Base-by-base conservation (phyloP, 2,329 filamentous ascomycete species). In the Fusarium equiseti region DNA sequence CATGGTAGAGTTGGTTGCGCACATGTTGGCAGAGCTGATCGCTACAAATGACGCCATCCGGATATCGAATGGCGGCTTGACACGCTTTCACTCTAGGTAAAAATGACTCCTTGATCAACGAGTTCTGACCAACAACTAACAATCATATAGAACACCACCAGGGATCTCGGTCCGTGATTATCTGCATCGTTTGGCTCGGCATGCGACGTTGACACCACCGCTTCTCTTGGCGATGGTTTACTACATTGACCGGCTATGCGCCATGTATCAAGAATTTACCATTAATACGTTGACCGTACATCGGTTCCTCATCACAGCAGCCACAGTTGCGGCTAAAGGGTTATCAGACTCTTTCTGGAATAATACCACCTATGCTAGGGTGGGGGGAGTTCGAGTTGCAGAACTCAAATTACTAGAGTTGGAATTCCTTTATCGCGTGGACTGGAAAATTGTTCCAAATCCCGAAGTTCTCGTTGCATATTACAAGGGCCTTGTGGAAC, bases 181-280 rank as follows among this genome's bases (percentile, higher is more conserved):
- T 79, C 87, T 99, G 38, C 92, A 96, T 76, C 91, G 96, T 69
- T 86, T 99, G 62, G 96, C 97, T 26, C 94, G 94, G 63, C 96
- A 99, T 79, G 96, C 96, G 27, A 98, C 95, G 0, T 86, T 99
- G 5, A 94, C 94, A 9, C 95, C 96, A 15, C 95, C 96, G 1
- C 91, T 99, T 53, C 86, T 99, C n/a, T 88, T 99, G 38, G 96
- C 95, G 74, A 98, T 99, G 94, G 96, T 99, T 61, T 99, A 97
- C 79, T 99, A 98, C 77, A 98, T 99, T 76, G 96, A 99, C 82
- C 91, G 94, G 32, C 87, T 99, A 24, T 99, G 95, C 81, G 91
- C 93, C 13, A 85, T 97, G 63, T 99, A 98, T 79, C 92, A 93
- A 5, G 92, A 95, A 49, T 99, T 99, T 80, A 98, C 95, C 29